These are phyloP conservation scores for Russula emetica DNA, from an alignment of 768 basidiomycete species.

Conservation along the genomic window DNA sequence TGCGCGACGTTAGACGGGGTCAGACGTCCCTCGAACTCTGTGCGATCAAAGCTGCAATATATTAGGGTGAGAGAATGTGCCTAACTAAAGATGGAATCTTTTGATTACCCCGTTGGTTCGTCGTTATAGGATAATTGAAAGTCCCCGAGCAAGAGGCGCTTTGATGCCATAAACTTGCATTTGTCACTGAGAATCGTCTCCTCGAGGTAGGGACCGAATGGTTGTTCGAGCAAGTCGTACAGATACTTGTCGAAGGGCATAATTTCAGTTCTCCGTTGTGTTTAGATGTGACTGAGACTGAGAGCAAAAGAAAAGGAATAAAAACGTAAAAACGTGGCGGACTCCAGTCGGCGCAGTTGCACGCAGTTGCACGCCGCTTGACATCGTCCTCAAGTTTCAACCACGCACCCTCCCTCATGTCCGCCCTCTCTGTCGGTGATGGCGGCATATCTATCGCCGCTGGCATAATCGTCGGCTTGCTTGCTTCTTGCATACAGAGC, in stretches of 20 bases:
- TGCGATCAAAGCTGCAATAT: slow-evolving; percentile 18
- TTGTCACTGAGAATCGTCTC: slow-evolving; percentile 30
- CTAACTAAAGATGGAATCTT: not conserved
- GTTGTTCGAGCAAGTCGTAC: slow-evolving; percentile 24
- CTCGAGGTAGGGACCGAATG: slow-evolving; percentile 37
- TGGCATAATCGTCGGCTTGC: slow-evolving; percentile 56
- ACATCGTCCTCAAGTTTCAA: not conserved
- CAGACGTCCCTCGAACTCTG: slow-evolving; percentile 7
- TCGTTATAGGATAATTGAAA: slow-evolving; percentile 15
- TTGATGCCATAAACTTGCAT: slow-evolving; percentile 20
- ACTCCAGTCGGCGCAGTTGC: not conserved
- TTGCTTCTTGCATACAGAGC: slow-evolving; percentile 86
- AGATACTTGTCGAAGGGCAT: not conserved
- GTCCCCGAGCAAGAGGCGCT: slow-evolving; percentile 8
- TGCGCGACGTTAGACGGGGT: not conserved
- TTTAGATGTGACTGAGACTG: too few relatives aligned
- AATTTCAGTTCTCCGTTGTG: not conserved
- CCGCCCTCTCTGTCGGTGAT: slow-evolving; percentile 28
- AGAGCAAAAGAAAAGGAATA: too few relatives aligned
- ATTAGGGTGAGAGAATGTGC: not conserved
- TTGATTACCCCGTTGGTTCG: slow-evolving; percentile 17
- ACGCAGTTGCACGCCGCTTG: not conserved
- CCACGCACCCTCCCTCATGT: slow-evolving; percentile 25
- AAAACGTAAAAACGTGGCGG: slow-evolving; percentile 6
- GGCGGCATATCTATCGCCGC: slow-evolving; percentile 40